Evolutionary conservation across 2,329 filamentous ascomycete species (phyloP), one percentile per base, ranked within the genome.

Genomic region (Trichoderma polysporum): DNA sequence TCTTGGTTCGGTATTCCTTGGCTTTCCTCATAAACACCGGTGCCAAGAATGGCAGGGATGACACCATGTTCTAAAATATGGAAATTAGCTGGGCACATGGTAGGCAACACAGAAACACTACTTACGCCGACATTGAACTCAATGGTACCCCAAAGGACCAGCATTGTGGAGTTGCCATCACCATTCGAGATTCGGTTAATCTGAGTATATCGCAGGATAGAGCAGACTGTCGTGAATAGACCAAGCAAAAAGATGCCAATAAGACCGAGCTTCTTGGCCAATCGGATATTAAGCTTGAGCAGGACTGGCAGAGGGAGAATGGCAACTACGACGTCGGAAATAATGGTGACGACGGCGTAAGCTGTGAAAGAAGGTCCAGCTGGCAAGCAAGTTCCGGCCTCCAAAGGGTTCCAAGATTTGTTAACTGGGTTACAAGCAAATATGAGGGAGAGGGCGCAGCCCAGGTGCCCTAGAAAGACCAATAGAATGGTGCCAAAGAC

Each of bases 81-180:
- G 39, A 64, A 59, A n/a, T 58, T 56, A 67, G 52, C 1, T 27
- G 15, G 31, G 10, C 31, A 19, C 47, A 50, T 54, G 22, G 25
- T 37, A 15, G 12, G 12, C 12, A 12, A n/a, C 3, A 8, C 6
- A 29, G 1, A 22, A 17, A 35, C 1, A n/a, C 29, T 19, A 31
- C 83, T 72, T 79, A 86, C 84, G 12, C 85, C 84, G 33, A 86
- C 80, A 69, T 86, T 86, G 73, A 86, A 84, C 71, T 87, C 85
- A 65, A 87, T 83, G 2, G 81, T 83, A 4, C 85, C 85, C 84
- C 84, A 87, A 0, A 86, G 75, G 0, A 87, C 79, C 12, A 87
- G 76, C 81, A 85, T 83, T 4, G 85, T 86, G 0, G 84, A 85
- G 70, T 86, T 84, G 9, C 84, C 83, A 41, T 85, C 83, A 2